phyloP scores from a whole-genome alignment of 371 early-diverging fungal species.

The Syncephalastrum contaminatum region DNA sequence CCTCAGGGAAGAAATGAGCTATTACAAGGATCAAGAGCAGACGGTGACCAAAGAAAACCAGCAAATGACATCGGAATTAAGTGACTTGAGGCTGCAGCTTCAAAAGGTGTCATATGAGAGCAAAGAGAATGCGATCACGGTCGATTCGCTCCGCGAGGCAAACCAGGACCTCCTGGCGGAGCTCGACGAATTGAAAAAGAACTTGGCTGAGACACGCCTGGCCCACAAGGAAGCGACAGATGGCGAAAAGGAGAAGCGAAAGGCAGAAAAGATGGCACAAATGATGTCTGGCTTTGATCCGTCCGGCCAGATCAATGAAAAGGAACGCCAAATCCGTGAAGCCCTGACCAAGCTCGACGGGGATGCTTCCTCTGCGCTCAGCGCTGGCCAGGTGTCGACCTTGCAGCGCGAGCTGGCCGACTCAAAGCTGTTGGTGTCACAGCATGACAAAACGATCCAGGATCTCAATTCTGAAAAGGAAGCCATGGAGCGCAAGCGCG shows the following conservation, averaged over 20 bases:
- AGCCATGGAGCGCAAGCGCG: conserved; percentile 57
- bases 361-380: conserved; percentile 18
- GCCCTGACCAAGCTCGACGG: conserved; percentile 65
- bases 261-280: conserved; percentile 80
- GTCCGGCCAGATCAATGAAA: conserved; percentile 67
- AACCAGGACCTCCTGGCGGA: conserved; percentile 73
- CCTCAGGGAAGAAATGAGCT: conserved; percentile 64
- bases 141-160: conserved; percentile 84
- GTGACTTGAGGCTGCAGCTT: conserved; percentile 75
- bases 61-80: conserved; percentile 62
- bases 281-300: conserved; percentile 88
- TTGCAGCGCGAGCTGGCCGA: conserved; percentile 81
- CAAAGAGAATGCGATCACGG: conserved; percentile 79
- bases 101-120: conserved; percentile 85
- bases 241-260: conserved; percentile 74
- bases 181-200: conserved; percentile 72
- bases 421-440: conserved; percentile 62
- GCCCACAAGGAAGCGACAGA: conserved; percentile 49
- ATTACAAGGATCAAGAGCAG: conserved; percentile 60
- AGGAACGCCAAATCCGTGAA: conserved; percentile 74
- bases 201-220: conserved; percentile 31
- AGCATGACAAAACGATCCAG: conserved; percentile 67
- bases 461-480: conserved; percentile 69
- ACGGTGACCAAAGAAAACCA: conserved; percentile 66
- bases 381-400: conserved; percentile 64